Base-by-base conservation (phyloP, 2,329 filamentous ascomycete species). In the Sarocladiaceae sp. region DNA sequence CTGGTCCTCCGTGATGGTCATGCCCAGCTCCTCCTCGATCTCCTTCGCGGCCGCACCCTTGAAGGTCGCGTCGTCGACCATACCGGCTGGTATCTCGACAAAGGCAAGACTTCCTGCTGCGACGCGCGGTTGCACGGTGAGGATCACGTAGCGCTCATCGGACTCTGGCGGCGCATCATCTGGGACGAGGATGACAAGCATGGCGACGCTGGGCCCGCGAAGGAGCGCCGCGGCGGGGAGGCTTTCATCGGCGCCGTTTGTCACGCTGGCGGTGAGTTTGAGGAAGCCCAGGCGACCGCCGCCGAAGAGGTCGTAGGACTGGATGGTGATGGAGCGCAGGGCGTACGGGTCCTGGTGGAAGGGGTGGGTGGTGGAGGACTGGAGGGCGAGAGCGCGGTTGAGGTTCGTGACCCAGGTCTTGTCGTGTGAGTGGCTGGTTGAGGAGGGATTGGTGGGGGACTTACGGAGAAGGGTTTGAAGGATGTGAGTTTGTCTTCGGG, bases 51-150 rank as follows among this genome's bases (percentile, higher is more conserved):
- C 82, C 0, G 73, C 71, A 22, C 82, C 82, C 12, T 72, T 71
- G 59, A 85, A 84, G 25, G 69, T 75, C 1, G 68, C 62, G 51
- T 74, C 72, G 58, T 82, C 77, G 2, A 83, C 73, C 79, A 83
- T 78, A 6, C 80, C 76, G 0, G 82, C 82, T 0, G 82, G 82
- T 12, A 85, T 58, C 62, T 84, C 77, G 2, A 77, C 68, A 56
- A 83, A 75, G 33, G 73, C 66, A 25, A 84, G 62, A n/a, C 77
- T 78, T 2, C 77, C 79, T 1, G 71, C 77, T 0, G 82, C 70
- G 3, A 83, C 62, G 42, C 82, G 77, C 20, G 82, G 77, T 64
- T 84, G 82, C 25, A 84, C 74, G 0, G 81, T 84, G 50, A 86
- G 62, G 1, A 85, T 65, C 7, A 77, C 80, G 61, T 81, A 76